Evolutionary conservation across 371 early-diverging fungal genomes (phyloP), one percentile per base, ranked within the genome.

Genomic region (Mortierella sp.): DNA sequence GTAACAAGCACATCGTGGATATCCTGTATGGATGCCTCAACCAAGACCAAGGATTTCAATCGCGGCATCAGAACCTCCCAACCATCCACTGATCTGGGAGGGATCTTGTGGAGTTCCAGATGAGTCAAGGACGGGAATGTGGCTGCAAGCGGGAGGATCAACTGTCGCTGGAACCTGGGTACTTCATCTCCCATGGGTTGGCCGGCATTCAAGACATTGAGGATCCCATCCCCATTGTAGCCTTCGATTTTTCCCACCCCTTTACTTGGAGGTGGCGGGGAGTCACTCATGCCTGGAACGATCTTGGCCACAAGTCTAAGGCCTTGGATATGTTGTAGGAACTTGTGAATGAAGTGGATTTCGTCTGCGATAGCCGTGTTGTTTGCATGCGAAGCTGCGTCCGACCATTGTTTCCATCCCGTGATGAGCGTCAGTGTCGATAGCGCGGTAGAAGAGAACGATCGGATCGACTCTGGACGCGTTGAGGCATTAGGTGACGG

Each of bases 331-430:
- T 68, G 76, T 19, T 80, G 67, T 8, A 89, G 63, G 46, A 81
- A 81, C 34, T 78, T 67, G 65, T 85, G 83, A 55, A 89, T 83
- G 43, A 83, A 85, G 14, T 77, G 65, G 27, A 89, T 79, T 37
- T 88, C 89, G 54, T 85, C 82, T 46, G 83, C 73, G 25, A 88
- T 64, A 7, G 84, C 80, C 24, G 60, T 19, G 3, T 41, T 40
- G 27, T 49, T 70, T 3, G 53, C 62, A 37, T 44, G 62, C 29
- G 64, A 53, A 2, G 81, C 79, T 1, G 76, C 79, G 16, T 53
- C 63, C 13, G 71, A 79, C 89, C 89, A 89, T n/a, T 84, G 80
- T 34, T 85, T 83, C 89, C 89, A 89, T 16, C 87, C 86, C 0
- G 85, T 83, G 14, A 85, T 80, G 0, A 89, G 63, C 0, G 89